These are phyloP conservation scores for Sphenostylis stenocarpa DNA, from an alignment of 306 rosid species.

Conservation along the genomic window DNA sequence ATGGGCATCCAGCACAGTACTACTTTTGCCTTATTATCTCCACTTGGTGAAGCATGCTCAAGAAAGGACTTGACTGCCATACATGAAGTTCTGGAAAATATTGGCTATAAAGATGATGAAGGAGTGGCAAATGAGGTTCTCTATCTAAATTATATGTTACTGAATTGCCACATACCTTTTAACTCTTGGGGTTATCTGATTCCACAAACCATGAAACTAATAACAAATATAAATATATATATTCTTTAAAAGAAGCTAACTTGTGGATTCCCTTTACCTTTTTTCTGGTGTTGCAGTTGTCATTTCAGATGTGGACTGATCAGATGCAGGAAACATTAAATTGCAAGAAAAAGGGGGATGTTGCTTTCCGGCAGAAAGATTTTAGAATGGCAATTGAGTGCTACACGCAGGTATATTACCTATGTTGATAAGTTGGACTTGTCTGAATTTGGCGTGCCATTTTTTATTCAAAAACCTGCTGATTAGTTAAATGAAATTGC, in stretches of 20 bases:
- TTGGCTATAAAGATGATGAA: slow-evolving; percentile 80
- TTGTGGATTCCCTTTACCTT: slow-evolving; percentile 4
- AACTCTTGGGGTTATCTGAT: not conserved
- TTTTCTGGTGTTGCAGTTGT: slow-evolving; percentile 49
- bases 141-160: slow-evolving; percentile 14
- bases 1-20: slow-evolving; percentile 69
- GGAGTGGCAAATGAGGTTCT: slow-evolving; percentile 77
- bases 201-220: not conserved
- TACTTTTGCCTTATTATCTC: slow-evolving; percentile 54
- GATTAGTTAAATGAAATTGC: not conserved
- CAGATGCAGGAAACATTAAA: slow-evolving; percentile 82
- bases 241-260: slow-evolving; percentile 26
- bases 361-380: slow-evolving; percentile 65
- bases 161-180: not conserved
- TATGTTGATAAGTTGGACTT: slow-evolving; percentile 3
- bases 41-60: slow-evolving; percentile 81
- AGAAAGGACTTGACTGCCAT: slow-evolving; percentile 82
- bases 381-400: slow-evolving; percentile 61
- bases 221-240: not conserved
- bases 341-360: slow-evolving; percentile 73
- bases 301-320: slow-evolving; percentile 87
- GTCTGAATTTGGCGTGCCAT: not conserved
- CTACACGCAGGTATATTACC: slow-evolving; percentile 65
- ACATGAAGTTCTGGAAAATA: slow-evolving; percentile 68
- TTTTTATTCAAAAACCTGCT: not conserved